These are phyloP conservation scores for Macadamia tetraphylla DNA, from an alignment of 164 flowering plant genomes.

Conservation along the genomic window DNA sequence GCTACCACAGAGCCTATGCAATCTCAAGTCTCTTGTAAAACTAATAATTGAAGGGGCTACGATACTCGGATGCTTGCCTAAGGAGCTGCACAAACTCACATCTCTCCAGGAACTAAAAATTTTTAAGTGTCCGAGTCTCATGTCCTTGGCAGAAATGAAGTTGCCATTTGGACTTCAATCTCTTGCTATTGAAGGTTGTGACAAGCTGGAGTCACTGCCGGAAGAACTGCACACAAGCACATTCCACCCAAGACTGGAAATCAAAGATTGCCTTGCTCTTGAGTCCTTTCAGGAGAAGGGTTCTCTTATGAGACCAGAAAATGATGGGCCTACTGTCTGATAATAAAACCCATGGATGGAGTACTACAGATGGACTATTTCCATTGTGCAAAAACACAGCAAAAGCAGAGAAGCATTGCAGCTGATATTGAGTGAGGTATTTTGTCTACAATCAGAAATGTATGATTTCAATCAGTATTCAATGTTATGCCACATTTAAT, in stretches of 20 bases:
- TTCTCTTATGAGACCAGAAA: too few relatives aligned
- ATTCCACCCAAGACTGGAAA: slow-evolving; percentile 6
- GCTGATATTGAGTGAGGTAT: too few relatives aligned
- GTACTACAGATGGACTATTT: too few relatives aligned
- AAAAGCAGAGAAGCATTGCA: too few relatives aligned
- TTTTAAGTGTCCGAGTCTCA: not conserved
- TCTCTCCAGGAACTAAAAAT: not conserved
- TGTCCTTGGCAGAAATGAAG: not conserved
- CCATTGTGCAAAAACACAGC: too few relatives aligned
- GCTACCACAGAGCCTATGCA: not conserved
- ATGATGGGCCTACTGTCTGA: too few relatives aligned
- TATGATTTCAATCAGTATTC: too few relatives aligned
- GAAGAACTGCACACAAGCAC: not conserved
- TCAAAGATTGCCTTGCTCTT: not conserved
- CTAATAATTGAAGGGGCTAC: too few relatives aligned
- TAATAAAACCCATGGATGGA: too few relatives aligned
- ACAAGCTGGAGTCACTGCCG: not conserved
- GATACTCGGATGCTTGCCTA: not conserved
- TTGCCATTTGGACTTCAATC: not conserved
- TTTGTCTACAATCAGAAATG: too few relatives aligned
- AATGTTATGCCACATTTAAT: too few relatives aligned
- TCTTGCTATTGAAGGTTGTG: not conserved
- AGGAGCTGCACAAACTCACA: not conserved
- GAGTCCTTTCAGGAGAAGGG: not conserved
- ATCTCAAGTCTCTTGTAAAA: not conserved